Evolutionary conservation across 768 basidiomycete genomes (phyloP).

Genomic region (Boletus vinaceobasis): DNA sequence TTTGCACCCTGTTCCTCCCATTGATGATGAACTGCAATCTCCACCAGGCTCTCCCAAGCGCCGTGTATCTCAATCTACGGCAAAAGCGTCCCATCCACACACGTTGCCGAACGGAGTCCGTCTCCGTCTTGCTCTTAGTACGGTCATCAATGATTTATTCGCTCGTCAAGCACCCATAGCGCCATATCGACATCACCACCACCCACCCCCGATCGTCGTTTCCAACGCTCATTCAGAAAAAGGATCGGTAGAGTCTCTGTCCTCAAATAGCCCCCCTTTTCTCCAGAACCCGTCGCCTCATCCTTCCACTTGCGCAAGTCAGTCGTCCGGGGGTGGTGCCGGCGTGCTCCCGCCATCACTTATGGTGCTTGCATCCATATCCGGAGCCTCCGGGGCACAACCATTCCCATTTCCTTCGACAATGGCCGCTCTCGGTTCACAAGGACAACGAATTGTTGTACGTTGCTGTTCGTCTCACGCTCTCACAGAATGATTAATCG

Average conservation of each 20-base stretch:
- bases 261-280: constrained; percentile 23
- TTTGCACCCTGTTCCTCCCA: constrained; percentile 43
- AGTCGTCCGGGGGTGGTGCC: constrained; percentile 13
- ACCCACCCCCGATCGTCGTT: constrained; percentile 35
- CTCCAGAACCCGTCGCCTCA: constrained; percentile 21
- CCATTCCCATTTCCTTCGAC: constrained; percentile 3
- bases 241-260: constrained; percentile 20
- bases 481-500: not conserved
- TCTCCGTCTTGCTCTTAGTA: constrained; percentile 68
- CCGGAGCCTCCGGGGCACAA: constrained; percentile 16
- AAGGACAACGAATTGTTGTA: constrained; percentile 13
- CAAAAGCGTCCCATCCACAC: constrained; percentile 48
- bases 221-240: constrained; percentile 26
- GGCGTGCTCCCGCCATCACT: constrained; percentile 31
- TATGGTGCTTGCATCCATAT: constrained; percentile 27
- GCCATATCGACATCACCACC: constrained; percentile 33
- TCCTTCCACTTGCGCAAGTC: constrained; percentile 20
- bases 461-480: not conserved
- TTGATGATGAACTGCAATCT: constrained; percentile 51
- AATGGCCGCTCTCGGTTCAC: constrained; percentile 1
- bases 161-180: constrained; percentile 58
- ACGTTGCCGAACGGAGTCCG: constrained; percentile 79
- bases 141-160: constrained; percentile 80
- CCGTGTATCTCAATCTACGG: constrained; percentile 14
- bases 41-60: constrained; percentile 51